Evolutionary conservation across 2,329 filamentous ascomycete genomes (phyloP).

Genomic region (Arthrobotrys sphaeroides): DNA sequence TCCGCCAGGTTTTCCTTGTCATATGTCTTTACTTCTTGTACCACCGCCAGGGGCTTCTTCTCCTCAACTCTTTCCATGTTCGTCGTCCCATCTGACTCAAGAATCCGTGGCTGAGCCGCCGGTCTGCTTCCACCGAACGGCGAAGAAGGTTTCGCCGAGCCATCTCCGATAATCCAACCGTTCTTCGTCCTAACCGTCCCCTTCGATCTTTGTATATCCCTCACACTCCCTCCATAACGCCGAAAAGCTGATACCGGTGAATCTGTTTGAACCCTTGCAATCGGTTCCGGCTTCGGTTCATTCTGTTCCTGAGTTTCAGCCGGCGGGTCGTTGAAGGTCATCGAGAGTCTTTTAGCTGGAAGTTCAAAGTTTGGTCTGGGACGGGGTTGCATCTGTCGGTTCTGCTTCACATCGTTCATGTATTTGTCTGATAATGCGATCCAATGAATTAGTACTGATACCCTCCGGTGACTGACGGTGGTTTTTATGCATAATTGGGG

Average conservation of each 20-base stretch:
- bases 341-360: conserved; percentile 35
- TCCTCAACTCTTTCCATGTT: conserved; percentile 25
- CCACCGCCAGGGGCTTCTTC: conserved; percentile 2
- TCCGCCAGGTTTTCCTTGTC: conserved; percentile 35
- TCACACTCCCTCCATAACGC: conserved; percentile 40
- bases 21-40: conserved; percentile 5
- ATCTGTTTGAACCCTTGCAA: conserved; percentile 22
- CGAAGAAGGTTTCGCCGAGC: conserved; percentile 16
- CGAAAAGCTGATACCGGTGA: conserved; percentile 27
- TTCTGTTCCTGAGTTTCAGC: neutral
- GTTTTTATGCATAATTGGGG: neutral
- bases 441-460: neutral
- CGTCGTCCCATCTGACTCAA: conserved; percentile 1
- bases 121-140: conserved; percentile 29
- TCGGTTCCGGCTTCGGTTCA: conserved; percentile 26
- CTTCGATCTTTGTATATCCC: conserved; percentile 41
- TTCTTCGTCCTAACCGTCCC: conserved; percentile 37
- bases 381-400: conserved; percentile 34
- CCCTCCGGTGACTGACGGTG: neutral
- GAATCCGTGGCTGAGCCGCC: conserved; percentile 9
- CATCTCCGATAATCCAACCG: conserved; percentile 45
- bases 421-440: conserved; percentile 31
- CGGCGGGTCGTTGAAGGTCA: conserved; percentile 21
- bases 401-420: conserved; percentile 50
- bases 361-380: conserved; percentile 46